Evolutionary conservation across 2,329 filamentous ascomycete species (phyloP).

Genomic region (Nemania serpens): DNA sequence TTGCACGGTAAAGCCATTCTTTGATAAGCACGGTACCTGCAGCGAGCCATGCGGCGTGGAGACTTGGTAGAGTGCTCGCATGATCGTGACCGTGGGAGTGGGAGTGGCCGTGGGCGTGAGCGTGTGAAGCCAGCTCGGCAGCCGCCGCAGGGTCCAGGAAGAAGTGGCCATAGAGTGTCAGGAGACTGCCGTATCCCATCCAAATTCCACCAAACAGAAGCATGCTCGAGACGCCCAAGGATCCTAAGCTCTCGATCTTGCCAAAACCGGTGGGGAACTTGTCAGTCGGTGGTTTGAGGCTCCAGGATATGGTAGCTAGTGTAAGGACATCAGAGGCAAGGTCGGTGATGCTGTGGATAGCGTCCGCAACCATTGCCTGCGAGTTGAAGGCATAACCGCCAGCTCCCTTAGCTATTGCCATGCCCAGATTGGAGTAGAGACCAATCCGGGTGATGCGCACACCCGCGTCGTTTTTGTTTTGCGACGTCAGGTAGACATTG

Average conservation of each 20-base stretch:
- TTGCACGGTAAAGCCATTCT: slow-evolving; percentile 96
- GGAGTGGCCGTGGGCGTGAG: slow-evolving; percentile 60
- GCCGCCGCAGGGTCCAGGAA: slow-evolving; percentile 66
- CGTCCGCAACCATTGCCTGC: slow-evolving; percentile 89
- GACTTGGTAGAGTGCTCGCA: slow-evolving; percentile 70
- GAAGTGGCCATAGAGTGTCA: slow-evolving; percentile 73
- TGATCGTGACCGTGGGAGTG: slow-evolving; percentile 39
- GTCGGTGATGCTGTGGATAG: slow-evolving; percentile 93
- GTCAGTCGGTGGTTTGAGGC: slow-evolving; percentile 79
- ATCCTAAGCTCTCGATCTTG: slow-evolving; percentile 96
- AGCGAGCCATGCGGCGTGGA: slow-evolving; percentile 95
- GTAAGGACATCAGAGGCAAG: slow-evolving; percentile 94
- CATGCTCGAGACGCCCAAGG: slow-evolving; percentile 89
- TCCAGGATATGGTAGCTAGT: slow-evolving; percentile 91
- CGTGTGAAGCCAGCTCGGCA: slow-evolving; percentile 58
- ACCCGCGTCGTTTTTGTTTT: slow-evolving; percentile 87
- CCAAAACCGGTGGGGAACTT: slow-evolving; percentile 91
- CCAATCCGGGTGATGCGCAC: slow-evolving; percentile 93
- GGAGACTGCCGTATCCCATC: slow-evolving; percentile 81
- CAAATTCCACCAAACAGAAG: slow-evolving; percentile 86
- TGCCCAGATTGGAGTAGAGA: slow-evolving; percentile 85
- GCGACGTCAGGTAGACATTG: slow-evolving; percentile 79
- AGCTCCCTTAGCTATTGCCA: slow-evolving; percentile 91
- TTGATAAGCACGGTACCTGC: slow-evolving; percentile 89
- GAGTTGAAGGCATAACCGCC: slow-evolving; percentile 96